Percentiles rank a stretch among this genome's conserved stretches.
Conservation (phyloP, 208 protist species). For the Novymonas esmeraldas region DNA sequence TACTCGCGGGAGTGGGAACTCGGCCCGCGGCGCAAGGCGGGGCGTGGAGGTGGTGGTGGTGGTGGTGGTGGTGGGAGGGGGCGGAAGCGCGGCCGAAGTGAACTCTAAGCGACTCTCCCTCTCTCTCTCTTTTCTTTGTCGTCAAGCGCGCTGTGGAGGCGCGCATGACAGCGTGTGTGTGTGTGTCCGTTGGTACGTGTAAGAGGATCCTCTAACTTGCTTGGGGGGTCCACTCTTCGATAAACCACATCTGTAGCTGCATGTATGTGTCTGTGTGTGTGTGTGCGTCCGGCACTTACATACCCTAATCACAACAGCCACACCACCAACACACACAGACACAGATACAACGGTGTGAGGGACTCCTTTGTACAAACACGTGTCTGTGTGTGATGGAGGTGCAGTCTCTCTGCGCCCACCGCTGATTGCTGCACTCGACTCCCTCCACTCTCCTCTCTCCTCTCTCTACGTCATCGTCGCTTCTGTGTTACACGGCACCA, state of each 20-base stretch:
- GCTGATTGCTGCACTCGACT: no score
- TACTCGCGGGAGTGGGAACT: slow-evolving; percentile 81
- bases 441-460: no score
- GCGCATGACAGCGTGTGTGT: slow-evolving; percentile 3
- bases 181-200: neutral
- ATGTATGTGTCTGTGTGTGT: slow-evolving; percentile 18
- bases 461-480: no score
- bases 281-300: no score
- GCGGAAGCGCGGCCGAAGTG: slow-evolving; percentile 24
- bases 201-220: no score
- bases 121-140: neutral
- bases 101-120: neutral
- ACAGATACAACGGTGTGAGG: neutral
- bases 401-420: no score
- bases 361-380: no score
- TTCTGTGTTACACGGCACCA: no score
- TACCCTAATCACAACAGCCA: no score
- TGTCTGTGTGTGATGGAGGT: no score
- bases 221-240: neutral
- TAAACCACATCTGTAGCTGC: neutral
- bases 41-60: slow-evolving; percentile 13
- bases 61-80: slow-evolving; percentile 10
- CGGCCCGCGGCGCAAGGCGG: slow-evolving; percentile 35
- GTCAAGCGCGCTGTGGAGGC: no score
- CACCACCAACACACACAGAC: neutral